Evolutionary conservation across 176 grass and related monocot genomes (phyloP).

Genomic region (Alopecurus myosuroides): DNA sequence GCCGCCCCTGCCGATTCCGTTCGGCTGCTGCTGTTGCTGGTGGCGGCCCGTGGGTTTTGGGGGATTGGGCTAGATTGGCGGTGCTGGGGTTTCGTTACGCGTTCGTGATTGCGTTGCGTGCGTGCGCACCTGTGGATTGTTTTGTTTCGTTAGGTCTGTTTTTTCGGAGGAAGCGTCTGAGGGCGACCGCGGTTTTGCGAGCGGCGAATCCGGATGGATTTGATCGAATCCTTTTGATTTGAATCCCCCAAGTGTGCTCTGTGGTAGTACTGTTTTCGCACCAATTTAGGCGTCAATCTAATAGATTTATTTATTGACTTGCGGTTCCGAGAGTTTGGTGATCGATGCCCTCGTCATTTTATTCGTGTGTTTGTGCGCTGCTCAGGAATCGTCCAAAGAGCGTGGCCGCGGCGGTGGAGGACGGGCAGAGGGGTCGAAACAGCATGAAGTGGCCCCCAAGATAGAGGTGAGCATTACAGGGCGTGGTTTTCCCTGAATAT

Average conservation of each 20-base stretch:
- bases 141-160: neutral
- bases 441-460: neutral
- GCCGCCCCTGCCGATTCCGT: neutral
- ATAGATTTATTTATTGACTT: constrained; percentile 1
- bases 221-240: constrained; percentile 5
- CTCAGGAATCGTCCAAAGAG: constrained; percentile 23
- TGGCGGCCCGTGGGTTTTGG: neutral
- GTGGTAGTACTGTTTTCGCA: neutral
- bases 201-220: neutral
- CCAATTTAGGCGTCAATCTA: neutral
- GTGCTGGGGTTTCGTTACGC: neutral
- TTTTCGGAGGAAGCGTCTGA: neutral
- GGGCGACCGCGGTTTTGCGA: neutral
- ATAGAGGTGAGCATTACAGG: constrained; percentile 42
- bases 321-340: neutral
- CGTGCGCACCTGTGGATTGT: neutral
- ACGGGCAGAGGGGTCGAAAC: neutral
- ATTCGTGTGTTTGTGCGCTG: neutral
- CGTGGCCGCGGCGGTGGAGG: neutral
- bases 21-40: neutral
- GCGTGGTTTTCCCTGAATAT: constrained; percentile 32
- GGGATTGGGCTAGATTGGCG: neutral
- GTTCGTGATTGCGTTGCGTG: neutral
- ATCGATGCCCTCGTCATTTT: neutral
- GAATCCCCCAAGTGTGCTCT: neutral